phyloP scores from a whole-genome alignment of 78 protist species.

The Polysphondylium violaceum region DNA sequence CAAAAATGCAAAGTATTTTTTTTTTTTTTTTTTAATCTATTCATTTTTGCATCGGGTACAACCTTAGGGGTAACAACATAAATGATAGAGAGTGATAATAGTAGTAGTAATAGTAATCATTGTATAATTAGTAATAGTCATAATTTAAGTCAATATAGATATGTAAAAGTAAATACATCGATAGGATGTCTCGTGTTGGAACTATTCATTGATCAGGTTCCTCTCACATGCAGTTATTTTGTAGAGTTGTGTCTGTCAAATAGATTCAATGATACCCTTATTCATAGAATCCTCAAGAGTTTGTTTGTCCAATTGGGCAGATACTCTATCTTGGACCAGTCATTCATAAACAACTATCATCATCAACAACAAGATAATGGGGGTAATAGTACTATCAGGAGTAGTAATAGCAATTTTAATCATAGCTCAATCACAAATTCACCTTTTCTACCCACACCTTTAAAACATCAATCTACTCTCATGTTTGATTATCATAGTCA shows the following conservation, averaged over 20 bases:
- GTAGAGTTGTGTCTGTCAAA: neutral
- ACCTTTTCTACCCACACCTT: neutral
- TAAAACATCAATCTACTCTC: neutral
- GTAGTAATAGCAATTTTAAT: neutral
- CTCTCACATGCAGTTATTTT: neutral
- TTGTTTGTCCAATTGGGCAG: constrained; percentile 36
- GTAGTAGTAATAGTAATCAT: too few species aligned
- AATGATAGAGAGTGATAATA: too few species aligned
- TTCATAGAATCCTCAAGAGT: constrained; percentile 35
- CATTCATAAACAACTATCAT: neutral
- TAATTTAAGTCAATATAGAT: too few species aligned
- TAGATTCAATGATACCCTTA: constrained; percentile 19
- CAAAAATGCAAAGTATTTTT: too few species aligned
- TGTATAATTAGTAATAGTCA: too few species aligned
- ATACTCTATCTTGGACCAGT: neutral
- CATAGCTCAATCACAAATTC: neutral
- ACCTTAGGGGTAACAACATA: too few species aligned
- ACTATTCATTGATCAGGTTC: neutral
- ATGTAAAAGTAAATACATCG: constrained; percentile 10
- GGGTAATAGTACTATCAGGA: neutral
- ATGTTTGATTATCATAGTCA: too few species aligned
- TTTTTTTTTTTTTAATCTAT: too few species aligned
- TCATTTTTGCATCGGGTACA: too few species aligned
- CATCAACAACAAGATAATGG: neutral
- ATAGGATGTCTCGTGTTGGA: constrained; percentile 19